Conservation (phyloP, 495 filamentous ascomycete species). For the Aspergillus heteromorphus region DNA sequence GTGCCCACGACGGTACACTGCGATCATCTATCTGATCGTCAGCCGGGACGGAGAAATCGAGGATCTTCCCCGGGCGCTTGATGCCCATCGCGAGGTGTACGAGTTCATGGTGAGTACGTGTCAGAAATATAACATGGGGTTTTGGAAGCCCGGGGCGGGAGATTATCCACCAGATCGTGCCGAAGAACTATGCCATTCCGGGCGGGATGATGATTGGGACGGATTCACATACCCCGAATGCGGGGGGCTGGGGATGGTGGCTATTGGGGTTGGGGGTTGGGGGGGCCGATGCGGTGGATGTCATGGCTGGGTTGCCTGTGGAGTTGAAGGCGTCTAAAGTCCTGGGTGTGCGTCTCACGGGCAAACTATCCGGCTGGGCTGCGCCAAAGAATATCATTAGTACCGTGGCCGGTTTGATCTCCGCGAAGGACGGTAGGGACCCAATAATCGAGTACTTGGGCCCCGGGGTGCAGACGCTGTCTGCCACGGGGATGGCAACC, state of each 20-base stretch:
- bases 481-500: background rate
- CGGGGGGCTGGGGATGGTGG: conserved; percentile 83
- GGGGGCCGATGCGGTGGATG: conserved; percentile 90
- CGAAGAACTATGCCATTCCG: conserved; percentile 92
- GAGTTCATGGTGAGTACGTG: conserved; percentile 83
- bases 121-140: conserved; percentile 93
- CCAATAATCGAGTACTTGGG: background rate
- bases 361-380: conserved; percentile 76
- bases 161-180: conserved; percentile 91
- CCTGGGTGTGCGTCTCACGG: conserved; percentile 82
- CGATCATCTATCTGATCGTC: conserved; percentile 92
- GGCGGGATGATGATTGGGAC: conserved; percentile 89
- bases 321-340: conserved; percentile 88
- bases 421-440: conserved; percentile 39
- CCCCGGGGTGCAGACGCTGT: background rate
- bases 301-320: conserved; percentile 89
- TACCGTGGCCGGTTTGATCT: conserved; percentile 83
- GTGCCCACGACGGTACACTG: conserved; percentile 89
- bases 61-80: conserved; percentile 74
- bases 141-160: conserved; percentile 90
- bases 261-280: conserved; percentile 87
- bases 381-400: conserved; percentile 87
- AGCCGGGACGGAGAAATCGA: conserved; percentile 77
- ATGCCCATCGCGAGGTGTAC: conserved; percentile 92
- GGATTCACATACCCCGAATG: conserved; percentile 90